Evolutionary conservation across 2,329 filamentous ascomycete genomes (phyloP).

Genomic region (Allantophomopsis lycopodina): DNA sequence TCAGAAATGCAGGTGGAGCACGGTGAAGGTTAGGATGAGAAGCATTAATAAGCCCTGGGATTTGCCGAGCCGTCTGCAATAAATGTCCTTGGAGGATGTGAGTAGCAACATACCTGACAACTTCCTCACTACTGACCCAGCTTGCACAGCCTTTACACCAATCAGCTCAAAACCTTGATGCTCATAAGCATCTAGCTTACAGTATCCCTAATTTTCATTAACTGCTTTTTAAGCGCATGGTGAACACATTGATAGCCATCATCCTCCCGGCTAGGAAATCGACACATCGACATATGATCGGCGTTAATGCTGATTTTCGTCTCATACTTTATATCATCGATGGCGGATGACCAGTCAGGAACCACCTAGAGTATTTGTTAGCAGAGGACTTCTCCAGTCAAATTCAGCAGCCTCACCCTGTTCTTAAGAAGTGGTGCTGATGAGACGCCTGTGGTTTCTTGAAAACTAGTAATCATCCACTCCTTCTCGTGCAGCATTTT

Average conservation of each 20-base stretch:
- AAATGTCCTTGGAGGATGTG: no score
- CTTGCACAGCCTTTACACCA: no score
- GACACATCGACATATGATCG: conserved; percentile 24
- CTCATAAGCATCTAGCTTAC: no score
- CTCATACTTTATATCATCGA: conserved; percentile 16
- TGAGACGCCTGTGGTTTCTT: conserved; percentile 19
- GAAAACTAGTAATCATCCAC: conserved; percentile 25
- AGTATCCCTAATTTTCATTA: no score
- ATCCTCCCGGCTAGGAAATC: conserved; percentile 16
- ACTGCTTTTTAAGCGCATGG: conserved; percentile 15
- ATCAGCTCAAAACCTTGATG: no score
- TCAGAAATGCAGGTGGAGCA: no score
- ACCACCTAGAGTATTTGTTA: conserved; percentile 19
- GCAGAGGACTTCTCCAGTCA: conserved; percentile 1
- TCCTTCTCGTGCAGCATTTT: conserved; percentile 8
- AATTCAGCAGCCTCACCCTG: conserved; percentile 15
- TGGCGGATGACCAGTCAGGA: conserved; percentile 22
- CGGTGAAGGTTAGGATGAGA: no score
- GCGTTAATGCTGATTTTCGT: conserved; percentile 24
- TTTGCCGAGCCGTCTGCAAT: no score
- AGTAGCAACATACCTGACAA: no score
- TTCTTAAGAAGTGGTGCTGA: conserved; percentile 19
- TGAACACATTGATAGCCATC: conserved; percentile 17
- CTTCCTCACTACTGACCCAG: no score
- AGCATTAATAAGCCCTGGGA: no score